phyloP scores from a whole-genome alignment of 805 yeast genomes.

The Nakazawaea siamensis region DNA sequence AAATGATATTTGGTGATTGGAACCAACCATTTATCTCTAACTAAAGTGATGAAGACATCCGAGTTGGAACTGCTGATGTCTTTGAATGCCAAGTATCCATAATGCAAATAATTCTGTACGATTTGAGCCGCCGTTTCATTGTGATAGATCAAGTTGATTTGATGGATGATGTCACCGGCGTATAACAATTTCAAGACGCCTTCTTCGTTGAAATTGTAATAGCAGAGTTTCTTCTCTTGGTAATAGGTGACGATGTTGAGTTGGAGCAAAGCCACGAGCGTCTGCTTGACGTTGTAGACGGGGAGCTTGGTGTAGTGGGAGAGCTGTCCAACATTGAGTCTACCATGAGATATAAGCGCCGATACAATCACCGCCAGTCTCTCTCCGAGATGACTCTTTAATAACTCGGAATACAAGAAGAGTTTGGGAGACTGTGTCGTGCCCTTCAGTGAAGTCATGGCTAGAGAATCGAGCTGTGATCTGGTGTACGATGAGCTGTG shows the following conservation, averaged over 20 bases:
- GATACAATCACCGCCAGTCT: slow-evolving; percentile 60
- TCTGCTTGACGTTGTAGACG: slow-evolving; percentile 43
- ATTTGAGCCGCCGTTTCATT: slow-evolving; percentile 45
- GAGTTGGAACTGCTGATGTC: slow-evolving; percentile 32
- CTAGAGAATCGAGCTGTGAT: too few relatives aligned
- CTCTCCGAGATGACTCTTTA: slow-evolving; percentile 58
- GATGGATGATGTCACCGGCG: slow-evolving; percentile 65
- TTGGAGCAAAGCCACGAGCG: slow-evolving; percentile 73
- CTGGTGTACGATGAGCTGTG: too few relatives aligned
- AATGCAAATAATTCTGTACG: slow-evolving; percentile 58
- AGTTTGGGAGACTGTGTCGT: slow-evolving; percentile 48
- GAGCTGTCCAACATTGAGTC: slow-evolving; percentile 51
- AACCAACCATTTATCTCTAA: slow-evolving; percentile 40
- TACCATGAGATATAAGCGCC: slow-evolving; percentile 56
- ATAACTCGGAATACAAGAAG: slow-evolving; percentile 45
- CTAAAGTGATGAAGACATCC: slow-evolving; percentile 31
- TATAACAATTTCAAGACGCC: slow-evolving; percentile 62
- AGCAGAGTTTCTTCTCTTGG: slow-evolving; percentile 29
- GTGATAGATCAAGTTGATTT: slow-evolving; percentile 33
- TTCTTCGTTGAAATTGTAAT: slow-evolving; percentile 53
- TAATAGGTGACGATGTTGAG: slow-evolving; percentile 67
- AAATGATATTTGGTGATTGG: slow-evolving; percentile 32
- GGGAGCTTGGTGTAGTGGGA: slow-evolving; percentile 38
- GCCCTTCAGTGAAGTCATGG: too few relatives aligned
- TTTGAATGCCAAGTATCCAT: slow-evolving; percentile 55